A percentile compares a stretch with the other conserved stretches of the same genome.
Conservation (phyloP, 305 asterid genomes). For the Fraxinus albicans region DNA sequence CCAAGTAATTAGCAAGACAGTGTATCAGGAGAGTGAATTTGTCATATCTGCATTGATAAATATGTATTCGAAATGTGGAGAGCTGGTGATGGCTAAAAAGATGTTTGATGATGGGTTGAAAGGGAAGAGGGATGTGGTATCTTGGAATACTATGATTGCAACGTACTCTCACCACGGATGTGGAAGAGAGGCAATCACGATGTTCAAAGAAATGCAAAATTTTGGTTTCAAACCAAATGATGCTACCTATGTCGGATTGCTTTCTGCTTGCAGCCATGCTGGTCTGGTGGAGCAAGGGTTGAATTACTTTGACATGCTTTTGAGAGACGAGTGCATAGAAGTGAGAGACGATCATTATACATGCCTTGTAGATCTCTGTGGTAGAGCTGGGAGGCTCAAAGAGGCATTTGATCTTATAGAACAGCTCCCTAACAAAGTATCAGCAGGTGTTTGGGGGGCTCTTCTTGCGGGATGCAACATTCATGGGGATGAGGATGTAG, state of each 20-base stretch:
- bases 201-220: slow-evolving; percentile 42
- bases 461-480: slow-evolving; percentile 58
- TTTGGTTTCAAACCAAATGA: slow-evolving; percentile 35
- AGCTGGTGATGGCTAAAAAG: slow-evolving; percentile 36
- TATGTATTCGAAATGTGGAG: slow-evolving; percentile 67
- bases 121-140: slow-evolving; percentile 40
- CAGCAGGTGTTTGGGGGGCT: slow-evolving; percentile 51
- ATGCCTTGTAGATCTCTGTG: slow-evolving; percentile 50
- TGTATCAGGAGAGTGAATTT: slow-evolving; percentile 38
- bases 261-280: slow-evolving; percentile 58
- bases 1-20: slow-evolving; percentile 50
- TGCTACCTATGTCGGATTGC: slow-evolving; percentile 46
- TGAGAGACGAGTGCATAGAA: slow-evolving; percentile 34
- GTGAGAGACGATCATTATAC: slow-evolving; percentile 58
- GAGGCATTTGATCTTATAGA: slow-evolving; percentile 48
- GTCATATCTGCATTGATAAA: slow-evolving; percentile 50
- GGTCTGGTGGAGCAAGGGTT: slow-evolving; percentile 56
- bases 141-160: slow-evolving; percentile 56
- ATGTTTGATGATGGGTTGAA: slow-evolving; percentile 42
- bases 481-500: slow-evolving; percentile 49
- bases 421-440: slow-evolving; percentile 30
- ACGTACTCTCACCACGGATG: slow-evolving; percentile 62
- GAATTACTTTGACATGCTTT: slow-evolving; percentile 39
- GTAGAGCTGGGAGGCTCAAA: slow-evolving; percentile 53
- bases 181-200: slow-evolving; percentile 42